These are phyloP conservation scores for Zarea fungicola DNA, from an alignment of 2,329 filamentous ascomycete genomes.

Conservation along the genomic window DNA sequence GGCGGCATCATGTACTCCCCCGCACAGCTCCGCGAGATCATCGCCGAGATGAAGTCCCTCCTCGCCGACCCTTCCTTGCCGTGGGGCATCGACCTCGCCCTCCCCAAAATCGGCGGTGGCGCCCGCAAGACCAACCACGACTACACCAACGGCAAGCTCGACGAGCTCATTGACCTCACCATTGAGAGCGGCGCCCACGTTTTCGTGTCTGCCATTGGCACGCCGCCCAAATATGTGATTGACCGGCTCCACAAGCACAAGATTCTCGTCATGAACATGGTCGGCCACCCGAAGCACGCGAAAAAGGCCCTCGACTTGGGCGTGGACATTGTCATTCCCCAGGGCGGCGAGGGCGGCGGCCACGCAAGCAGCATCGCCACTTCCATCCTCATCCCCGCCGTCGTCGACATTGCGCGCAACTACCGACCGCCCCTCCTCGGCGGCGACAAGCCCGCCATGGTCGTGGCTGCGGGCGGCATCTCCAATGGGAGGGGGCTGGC, in stretches of 20 bases:
- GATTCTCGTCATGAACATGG: constrained; percentile 95
- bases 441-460: constrained; percentile 66
- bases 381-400: constrained; percentile 79
- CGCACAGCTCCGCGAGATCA: constrained; percentile 68
- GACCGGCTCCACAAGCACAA: constrained; percentile 72
- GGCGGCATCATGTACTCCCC: constrained; percentile 69
- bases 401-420: constrained; percentile 73
- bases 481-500: constrained; percentile 78
- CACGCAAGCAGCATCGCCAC: constrained; percentile 87
- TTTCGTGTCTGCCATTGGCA: constrained; percentile 84
- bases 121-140: constrained; percentile 93
- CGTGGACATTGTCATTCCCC: constrained; percentile 86
- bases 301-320: constrained; percentile 81
- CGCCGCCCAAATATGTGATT: constrained; percentile 70
- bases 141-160: constrained; percentile 84
- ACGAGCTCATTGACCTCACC: constrained; percentile 81
- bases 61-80: constrained; percentile 64
- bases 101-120: constrained; percentile 79
- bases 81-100: constrained; percentile 86
- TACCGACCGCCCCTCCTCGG: constrained; percentile 67
- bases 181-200: constrained; percentile 78
- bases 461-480: constrained; percentile 86
- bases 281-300: constrained; percentile 86
- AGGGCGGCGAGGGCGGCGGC: constrained; percentile 89
- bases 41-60: constrained; percentile 77